These are phyloP conservation scores for Tillandsia leiboldiana DNA, from an alignment of 176 grass and related monocot genomes.

Conservation along the genomic window DNA sequence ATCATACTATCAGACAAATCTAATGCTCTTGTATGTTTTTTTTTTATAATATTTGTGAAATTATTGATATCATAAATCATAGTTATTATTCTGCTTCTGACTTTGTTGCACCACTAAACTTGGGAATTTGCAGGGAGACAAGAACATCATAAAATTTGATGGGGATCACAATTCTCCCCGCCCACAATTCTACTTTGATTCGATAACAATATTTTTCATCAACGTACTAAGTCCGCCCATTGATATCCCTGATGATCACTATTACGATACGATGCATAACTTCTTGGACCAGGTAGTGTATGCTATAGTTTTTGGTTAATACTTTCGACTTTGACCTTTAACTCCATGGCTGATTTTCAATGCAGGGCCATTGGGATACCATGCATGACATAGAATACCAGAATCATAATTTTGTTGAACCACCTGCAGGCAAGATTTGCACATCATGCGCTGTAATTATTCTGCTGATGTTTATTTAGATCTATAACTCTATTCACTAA, in stretches of 20 bases:
- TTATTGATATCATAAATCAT: neutral
- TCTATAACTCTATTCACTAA: neutral
- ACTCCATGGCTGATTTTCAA: conserved; percentile 13
- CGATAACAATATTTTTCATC: conserved; percentile 99
- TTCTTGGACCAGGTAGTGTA: conserved; percentile 49
- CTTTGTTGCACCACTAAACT: conserved; percentile 7
- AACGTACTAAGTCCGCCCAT: conserved; percentile 87
- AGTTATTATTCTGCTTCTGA: neutral
- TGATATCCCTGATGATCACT: conserved; percentile 44
- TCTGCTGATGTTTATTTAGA: neutral
- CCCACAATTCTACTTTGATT: conserved; percentile 96
- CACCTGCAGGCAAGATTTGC: conserved; percentile 46
- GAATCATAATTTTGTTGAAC: conserved; percentile 36
- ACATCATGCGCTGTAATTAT: conserved; percentile 15
- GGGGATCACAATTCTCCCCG: conserved; percentile 98
- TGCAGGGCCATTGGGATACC: conserved; percentile 62
- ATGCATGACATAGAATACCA: conserved; percentile 54
- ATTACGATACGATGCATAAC: conserved; percentile 33
- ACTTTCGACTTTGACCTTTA: conserved; percentile 15
- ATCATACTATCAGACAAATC: too few relatives aligned
- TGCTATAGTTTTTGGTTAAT: conserved; percentile 10
- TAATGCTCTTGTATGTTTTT: too few relatives aligned
- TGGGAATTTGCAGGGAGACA: conserved; percentile 68
- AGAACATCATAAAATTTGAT: conserved; percentile 99
- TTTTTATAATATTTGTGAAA: too few relatives aligned